Base-by-base conservation (phyloP, 2,329 filamentous ascomycete genomes). In the Tolypocladium sp. region DNA sequence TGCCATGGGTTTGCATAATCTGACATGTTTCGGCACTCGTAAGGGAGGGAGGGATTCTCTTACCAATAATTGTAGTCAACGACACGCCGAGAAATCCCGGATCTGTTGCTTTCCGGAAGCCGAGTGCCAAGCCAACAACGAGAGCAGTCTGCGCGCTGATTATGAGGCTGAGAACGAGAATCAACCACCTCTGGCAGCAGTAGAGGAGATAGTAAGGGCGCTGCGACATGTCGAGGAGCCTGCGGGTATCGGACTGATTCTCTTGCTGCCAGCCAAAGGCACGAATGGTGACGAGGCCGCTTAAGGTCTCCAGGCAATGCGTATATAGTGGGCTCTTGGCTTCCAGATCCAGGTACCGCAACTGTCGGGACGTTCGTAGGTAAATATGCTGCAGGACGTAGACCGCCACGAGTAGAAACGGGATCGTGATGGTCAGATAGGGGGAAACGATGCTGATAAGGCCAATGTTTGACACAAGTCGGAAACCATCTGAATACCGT, bases 331-430 rank as follows among this genome's bases (percentile, higher is more conserved):
- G 60, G 3, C 46, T 55, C 41, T 62, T 83, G 3, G 78, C 77
- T 66, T 85, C 82, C 4, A 86, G 72, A 55, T 85, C 82, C 41
- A 86, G 66, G 38, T 82, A 73, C 55, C 82, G 74, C 8, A 86
- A 68, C 65, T 85, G 82, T 0, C 82, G 74, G 0, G 81, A 84
- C 0, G 82, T 85, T 4, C 79, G 74, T 8, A 86, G 73, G 62
- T 85, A 85, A 55, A 82, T 73, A 52, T 76, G 79, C 61, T 84
- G 82, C 2, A 85, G 66, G 2, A 66, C 15, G 56, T 69, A 74
- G 1, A 83, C 63, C 1, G 76, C 61, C 1, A 64, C 67, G 6
- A 75, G 60, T 2, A 82, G 64, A 7, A 79, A 65, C 59, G 27
- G 61, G 40, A 46, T 46, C 22, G 42, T 46, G 25, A 46, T 25